These are phyloP conservation scores for Dalbergia oliveri DNA, from an alignment of 306 rosid species.

Conservation along the genomic window DNA sequence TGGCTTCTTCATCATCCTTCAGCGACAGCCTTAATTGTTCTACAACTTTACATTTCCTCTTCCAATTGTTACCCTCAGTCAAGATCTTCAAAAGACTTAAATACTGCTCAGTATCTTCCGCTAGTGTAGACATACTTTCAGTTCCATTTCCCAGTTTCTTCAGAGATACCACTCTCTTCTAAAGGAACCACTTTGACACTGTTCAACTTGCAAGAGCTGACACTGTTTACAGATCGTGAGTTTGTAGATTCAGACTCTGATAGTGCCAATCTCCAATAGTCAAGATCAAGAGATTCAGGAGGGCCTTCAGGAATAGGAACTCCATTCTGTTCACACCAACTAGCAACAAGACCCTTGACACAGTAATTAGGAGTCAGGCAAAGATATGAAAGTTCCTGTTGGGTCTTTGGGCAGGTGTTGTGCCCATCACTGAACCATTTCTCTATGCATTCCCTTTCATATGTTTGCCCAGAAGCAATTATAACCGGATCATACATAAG, in stretches of 20 bases:
- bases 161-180: slow-evolving; percentile 70
- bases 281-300: slow-evolving; percentile 87
- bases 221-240: slow-evolving; percentile 70
- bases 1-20: slow-evolving; percentile 92
- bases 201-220: slow-evolving; percentile 75
- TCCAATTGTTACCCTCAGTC: slow-evolving; percentile 66
- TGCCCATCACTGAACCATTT: slow-evolving; percentile 96
- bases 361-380: slow-evolving; percentile 95
- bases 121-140: slow-evolving; percentile 57
- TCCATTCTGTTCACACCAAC: slow-evolving; percentile 97
- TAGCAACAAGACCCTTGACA: slow-evolving; percentile 91
- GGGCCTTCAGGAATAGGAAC: slow-evolving; percentile 87
- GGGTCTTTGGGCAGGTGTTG: slow-evolving; percentile 88
- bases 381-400: slow-evolving; percentile 79
- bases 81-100: slow-evolving; percentile 65
- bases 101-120: slow-evolving; percentile 66
- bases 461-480: slow-evolving; percentile 96
- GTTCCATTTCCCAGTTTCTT: slow-evolving; percentile 63
- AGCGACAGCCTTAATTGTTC: slow-evolving; percentile 79
- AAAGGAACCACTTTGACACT: slow-evolving; percentile 84
- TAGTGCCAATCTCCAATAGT: slow-evolving; percentile 88
- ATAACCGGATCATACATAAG: slow-evolving; percentile 96
- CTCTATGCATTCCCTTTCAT: slow-evolving; percentile 92
- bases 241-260: slow-evolving; percentile 79
- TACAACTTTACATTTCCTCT: slow-evolving; percentile 76